A percentile compares a stretch with the other conserved stretches of the same genome.
Evolutionary conservation across 306 rosid species (phyloP).

Genomic region (Hylodesmum podocarpum): DNA sequence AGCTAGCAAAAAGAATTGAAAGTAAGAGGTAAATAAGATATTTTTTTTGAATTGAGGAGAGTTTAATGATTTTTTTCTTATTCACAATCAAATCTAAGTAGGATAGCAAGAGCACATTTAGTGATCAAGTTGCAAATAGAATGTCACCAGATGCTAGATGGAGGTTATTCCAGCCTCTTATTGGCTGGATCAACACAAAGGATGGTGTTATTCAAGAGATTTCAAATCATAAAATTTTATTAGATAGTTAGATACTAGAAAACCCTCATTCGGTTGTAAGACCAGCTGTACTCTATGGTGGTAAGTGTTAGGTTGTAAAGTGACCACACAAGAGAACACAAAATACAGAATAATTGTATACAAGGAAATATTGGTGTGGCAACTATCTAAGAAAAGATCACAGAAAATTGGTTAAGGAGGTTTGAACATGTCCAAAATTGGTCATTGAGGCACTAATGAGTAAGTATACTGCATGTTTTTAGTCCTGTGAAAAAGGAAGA

Average conservation of each 20-base stretch:
- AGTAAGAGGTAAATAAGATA: background rate
- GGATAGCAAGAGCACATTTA: background rate
- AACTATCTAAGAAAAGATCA: no score
- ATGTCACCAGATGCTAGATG: background rate
- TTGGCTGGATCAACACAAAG: background rate
- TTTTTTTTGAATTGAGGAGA: background rate
- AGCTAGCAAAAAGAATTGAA: background rate
- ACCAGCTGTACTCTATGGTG: background rate
- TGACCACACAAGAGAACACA: no score
- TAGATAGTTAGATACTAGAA: background rate
- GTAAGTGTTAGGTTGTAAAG: background rate
- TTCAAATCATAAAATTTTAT: background rate
- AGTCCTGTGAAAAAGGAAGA: background rate
- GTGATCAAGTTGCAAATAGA: constrained; percentile 1
- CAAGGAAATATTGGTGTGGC: no score
- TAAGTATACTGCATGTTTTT: background rate
- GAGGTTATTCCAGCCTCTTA: constrained; percentile 5
- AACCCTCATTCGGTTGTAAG: background rate
- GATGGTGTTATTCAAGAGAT: background rate
- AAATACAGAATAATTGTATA: no score
- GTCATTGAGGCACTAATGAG: background rate
- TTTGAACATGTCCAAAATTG: background rate
- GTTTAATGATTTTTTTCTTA: background rate
- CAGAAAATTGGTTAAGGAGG: background rate
- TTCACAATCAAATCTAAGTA: background rate